Evolutionary conservation across 768 basidiomycete species (phyloP).

Genomic region (Nidularia pulvinata): DNA sequence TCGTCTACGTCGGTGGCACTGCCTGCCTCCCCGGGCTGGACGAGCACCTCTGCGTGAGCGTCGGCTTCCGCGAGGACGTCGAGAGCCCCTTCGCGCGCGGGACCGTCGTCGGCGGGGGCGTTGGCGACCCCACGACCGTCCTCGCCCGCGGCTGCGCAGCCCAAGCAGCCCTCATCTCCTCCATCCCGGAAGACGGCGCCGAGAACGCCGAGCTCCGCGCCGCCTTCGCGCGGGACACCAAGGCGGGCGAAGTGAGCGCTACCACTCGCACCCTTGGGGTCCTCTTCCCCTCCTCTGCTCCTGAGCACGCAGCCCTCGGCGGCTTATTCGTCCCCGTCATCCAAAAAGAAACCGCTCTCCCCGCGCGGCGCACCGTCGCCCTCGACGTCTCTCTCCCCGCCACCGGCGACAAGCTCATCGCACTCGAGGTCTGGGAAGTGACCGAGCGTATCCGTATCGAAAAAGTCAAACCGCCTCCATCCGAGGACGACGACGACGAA

Average conservation of each 20-base stretch:
- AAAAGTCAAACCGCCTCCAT: slow-evolving; percentile 43
- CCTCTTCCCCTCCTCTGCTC: slow-evolving; percentile 52
- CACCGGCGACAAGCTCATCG: slow-evolving; percentile 36
- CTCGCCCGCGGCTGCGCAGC: slow-evolving; percentile 76
- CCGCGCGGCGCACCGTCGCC: slow-evolving; percentile 57
- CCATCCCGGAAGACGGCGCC: slow-evolving; percentile 43
- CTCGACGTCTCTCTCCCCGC: slow-evolving; percentile 54
- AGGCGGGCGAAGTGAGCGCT: slow-evolving; percentile 42
- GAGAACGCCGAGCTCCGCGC: slow-evolving; percentile 51
- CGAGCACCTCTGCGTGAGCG: slow-evolving; percentile 41
- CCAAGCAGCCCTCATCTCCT: slow-evolving; percentile 65
- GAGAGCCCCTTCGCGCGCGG: slow-evolving; percentile 67
- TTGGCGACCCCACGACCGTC: slow-evolving; percentile 78
- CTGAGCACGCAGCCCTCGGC: slow-evolving; percentile 43
- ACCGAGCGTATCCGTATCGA: slow-evolving; percentile 67
- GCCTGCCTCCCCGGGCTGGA: slow-evolving; percentile 76
- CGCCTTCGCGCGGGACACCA: slow-evolving; percentile 44
- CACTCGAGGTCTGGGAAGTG: slow-evolving; percentile 80
- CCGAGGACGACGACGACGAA: slow-evolving; percentile 48
- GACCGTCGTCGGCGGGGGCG: slow-evolving; percentile 69
- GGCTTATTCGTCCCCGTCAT: slow-evolving; percentile 70
- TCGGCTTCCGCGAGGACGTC: slow-evolving; percentile 61
- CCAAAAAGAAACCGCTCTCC: slow-evolving; percentile 70
- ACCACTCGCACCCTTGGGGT: slow-evolving; percentile 65
- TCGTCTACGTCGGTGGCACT: slow-evolving; percentile 80